Conservation (phyloP, 129 eudicot genomes). For the Calendula officinalis region DNA sequence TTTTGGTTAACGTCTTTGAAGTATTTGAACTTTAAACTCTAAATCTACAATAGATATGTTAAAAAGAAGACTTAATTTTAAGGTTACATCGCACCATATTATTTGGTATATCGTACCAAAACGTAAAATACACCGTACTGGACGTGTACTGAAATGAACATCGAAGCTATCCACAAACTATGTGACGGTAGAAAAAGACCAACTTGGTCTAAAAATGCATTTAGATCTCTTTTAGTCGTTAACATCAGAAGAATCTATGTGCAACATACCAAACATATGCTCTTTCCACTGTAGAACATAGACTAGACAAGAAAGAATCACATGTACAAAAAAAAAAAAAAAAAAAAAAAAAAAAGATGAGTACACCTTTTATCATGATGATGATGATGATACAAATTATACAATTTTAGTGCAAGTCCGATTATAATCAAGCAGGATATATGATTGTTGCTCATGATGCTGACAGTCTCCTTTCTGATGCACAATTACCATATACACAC, state of each 20-base stretch:
- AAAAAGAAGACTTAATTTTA: no score
- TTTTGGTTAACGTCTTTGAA: no score
- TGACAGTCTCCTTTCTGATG: slow-evolving; percentile 7
- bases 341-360: not conserved
- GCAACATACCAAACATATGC: slow-evolving; percentile 12
- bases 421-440: not conserved
- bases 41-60: no score
- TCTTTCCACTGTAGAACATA: slow-evolving; percentile 13
- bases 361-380: slow-evolving; percentile 12
- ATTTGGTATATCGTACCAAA: no score
- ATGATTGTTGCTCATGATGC: slow-evolving; percentile 13
- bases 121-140: no score
- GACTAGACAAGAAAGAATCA: not conserved
- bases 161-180: no score
- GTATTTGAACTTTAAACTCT: no score
- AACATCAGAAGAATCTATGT: slow-evolving; percentile 11
- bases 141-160: no score
- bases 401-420: slow-evolving; percentile 1
- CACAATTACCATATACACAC: slow-evolving; percentile 16
- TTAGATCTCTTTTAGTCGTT: not conserved
- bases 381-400: slow-evolving; percentile 16
- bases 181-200: no score
- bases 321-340: not conserved
- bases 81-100: no score
- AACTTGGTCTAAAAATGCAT: not conserved